Percentiles rank a stretch among this genome's conserved stretches.
phyloP scores from a whole-genome alignment of 2,329 filamentous ascomycete genomes.

The Penicillium sp. region DNA sequence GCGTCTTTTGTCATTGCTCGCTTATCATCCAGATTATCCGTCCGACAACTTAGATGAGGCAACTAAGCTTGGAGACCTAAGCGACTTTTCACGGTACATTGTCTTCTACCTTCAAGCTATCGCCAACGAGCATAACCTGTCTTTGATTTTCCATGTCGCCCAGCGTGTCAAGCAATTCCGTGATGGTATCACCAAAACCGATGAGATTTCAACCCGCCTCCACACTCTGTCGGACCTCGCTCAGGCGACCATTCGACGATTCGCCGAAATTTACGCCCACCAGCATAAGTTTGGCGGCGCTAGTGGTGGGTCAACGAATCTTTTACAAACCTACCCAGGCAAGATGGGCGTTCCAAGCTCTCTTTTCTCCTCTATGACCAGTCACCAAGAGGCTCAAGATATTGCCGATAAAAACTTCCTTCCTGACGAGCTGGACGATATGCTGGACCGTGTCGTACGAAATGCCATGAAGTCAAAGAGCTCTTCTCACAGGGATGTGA shows the following conservation, averaged over 20 bases:
- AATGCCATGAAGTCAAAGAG: slow-evolving; percentile 65
- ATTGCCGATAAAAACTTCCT: slow-evolving; percentile 87
- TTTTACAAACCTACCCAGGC: slow-evolving; percentile 78
- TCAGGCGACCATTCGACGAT: slow-evolving; percentile 79
- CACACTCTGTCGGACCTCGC: slow-evolving; percentile 89
- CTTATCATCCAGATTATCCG: slow-evolving; percentile 88
- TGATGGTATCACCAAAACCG: slow-evolving; percentile 70
- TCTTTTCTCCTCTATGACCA: slow-evolving; percentile 75
- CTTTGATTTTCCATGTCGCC: slow-evolving; percentile 86
- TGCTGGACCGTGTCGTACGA: slow-evolving; percentile 76
- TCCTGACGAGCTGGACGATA: slow-evolving; percentile 74
- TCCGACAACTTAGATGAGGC: slow-evolving; percentile 40
- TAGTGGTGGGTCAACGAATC: slow-evolving; percentile 46
- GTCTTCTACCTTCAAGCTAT: slow-evolving; percentile 84
- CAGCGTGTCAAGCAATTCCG: slow-evolving; percentile 89
- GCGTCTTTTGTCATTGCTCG: slow-evolving; percentile 82
- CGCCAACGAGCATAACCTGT: slow-evolving; percentile 83
- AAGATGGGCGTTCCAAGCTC: slow-evolving; percentile 81
- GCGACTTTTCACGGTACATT: slow-evolving; percentile 85
- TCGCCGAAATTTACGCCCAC: slow-evolving; percentile 85
- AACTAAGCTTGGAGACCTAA: slow-evolving; percentile 62
- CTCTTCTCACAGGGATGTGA: slow-evolving; percentile 29
- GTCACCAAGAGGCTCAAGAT: slow-evolving; percentile 77
- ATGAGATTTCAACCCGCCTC: slow-evolving; percentile 56
- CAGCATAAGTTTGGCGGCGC: slow-evolving; percentile 49